These are phyloP conservation scores for Trichoderma atrobrunneum DNA, from an alignment of 2,329 filamentous ascomycete species.

Conservation along the genomic window DNA sequence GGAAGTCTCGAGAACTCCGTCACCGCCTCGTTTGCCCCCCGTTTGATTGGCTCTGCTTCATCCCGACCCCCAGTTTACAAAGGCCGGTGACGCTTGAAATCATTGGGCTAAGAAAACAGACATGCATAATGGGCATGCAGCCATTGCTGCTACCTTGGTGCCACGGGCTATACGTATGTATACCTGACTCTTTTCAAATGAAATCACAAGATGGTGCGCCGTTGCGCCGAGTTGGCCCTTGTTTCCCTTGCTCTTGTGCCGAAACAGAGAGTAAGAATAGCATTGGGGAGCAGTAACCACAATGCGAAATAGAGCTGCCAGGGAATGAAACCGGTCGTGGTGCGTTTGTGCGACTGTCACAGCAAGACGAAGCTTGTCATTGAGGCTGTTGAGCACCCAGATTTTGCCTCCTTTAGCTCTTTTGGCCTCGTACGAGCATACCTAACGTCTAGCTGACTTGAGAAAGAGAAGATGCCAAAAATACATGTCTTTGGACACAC, in stretches of 20 bases:
- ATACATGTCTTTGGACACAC: neutral
- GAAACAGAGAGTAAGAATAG: neutral
- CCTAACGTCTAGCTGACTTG: neutral
- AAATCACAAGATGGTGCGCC: slow-evolving; percentile 17
- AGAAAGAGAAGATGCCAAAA: neutral
- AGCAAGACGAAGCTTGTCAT: slow-evolving; percentile 9
- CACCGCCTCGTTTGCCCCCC: slow-evolving; percentile 5
- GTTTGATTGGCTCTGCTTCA: slow-evolving; percentile 16
- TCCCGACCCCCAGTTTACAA: slow-evolving; percentile 11
- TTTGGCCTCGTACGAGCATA: neutral
- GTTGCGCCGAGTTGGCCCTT: neutral
- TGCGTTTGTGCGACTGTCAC: slow-evolving; percentile 9
- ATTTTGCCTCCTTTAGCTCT: neutral
- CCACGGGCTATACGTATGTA: neutral
- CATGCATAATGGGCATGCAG: slow-evolving; percentile 13
- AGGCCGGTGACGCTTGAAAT: neutral
- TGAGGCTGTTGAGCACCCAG: neutral
- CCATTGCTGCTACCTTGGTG: neutral
- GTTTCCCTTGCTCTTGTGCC: neutral
- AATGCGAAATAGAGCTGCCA: slow-evolving; percentile 6
- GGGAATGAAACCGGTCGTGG: slow-evolving; percentile 5
- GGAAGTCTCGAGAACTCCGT: neutral
- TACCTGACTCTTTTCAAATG: neutral
- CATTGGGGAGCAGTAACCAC: neutral
- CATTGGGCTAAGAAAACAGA: slow-evolving; percentile 2